These are phyloP conservation scores for Symbiodinium natans DNA, from an alignment of 73 alveolate genomes.

Conservation along the genomic window DNA sequence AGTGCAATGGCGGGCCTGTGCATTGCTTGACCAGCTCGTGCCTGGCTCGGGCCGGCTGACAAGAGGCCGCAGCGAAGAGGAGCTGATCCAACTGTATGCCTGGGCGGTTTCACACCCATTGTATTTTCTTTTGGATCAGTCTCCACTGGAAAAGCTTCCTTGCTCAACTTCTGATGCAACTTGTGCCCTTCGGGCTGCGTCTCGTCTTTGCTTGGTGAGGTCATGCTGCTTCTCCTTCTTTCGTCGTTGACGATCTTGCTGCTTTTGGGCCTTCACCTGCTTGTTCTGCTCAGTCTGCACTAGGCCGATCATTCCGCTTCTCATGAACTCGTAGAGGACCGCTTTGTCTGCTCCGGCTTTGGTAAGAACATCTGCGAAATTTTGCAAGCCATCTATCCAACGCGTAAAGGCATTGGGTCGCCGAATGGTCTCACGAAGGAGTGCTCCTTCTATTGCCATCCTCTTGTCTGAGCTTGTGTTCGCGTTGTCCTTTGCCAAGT, in stretches of 20 bases:
- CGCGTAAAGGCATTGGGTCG: not conserved
- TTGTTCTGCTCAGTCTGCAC: not conserved
- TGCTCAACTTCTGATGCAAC: not conserved
- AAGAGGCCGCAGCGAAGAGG: too few relatives aligned
- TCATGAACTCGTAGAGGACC: not conserved
- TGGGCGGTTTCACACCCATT: not conserved
- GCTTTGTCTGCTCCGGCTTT: not conserved
- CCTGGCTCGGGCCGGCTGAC: too few relatives aligned
- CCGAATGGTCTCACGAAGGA: not conserved
- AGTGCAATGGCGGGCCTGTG: too few relatives aligned
- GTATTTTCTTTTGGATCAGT: too few relatives aligned
- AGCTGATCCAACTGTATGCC: too few relatives aligned
- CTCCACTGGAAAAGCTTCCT: too few relatives aligned
- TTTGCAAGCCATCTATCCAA: not conserved
- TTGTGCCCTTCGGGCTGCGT: not conserved
- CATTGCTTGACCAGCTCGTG: too few relatives aligned
- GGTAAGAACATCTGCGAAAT: not conserved
- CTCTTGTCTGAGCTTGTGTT: not conserved
- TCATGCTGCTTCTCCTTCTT: not conserved
- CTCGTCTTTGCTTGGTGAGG: not conserved
- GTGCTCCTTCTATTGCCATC: slow-evolving; percentile 13
- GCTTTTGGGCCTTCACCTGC: not conserved
- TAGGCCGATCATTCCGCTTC: not conserved
- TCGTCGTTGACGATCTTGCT: not conserved
- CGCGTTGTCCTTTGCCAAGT: not conserved